phyloP scores from a whole-genome alignment of 257 asterid species.

The Avicennia marina region DNA sequence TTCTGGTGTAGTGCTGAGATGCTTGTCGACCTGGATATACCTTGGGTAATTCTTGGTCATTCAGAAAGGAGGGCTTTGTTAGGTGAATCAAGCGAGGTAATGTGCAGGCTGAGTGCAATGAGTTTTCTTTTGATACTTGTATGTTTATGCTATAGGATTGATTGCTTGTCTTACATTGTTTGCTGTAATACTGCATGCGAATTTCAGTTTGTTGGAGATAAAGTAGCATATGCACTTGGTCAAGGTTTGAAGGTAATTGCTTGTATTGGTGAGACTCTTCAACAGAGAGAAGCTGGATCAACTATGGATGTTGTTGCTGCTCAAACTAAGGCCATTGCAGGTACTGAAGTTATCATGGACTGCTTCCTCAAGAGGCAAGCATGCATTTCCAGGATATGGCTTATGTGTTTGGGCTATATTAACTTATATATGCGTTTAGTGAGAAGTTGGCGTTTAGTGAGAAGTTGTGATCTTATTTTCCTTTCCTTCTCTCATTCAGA shows the following conservation, averaged over 20 bases:
- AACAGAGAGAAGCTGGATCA: constrained; percentile 92
- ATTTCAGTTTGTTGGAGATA: constrained; percentile 85
- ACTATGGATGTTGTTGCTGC: constrained; percentile 89
- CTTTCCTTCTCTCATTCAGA: too few species aligned
- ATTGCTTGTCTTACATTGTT: constrained; percentile 6
- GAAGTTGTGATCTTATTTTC: too few species aligned
- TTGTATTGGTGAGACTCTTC: constrained; percentile 98
- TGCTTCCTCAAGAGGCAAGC: too few species aligned
- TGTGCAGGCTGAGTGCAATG: neutral
- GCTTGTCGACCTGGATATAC: constrained; percentile 76
- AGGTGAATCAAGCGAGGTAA: constrained; percentile 83
- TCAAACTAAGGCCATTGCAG: constrained; percentile 98
- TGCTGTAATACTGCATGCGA: neutral
- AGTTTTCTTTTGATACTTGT: neutral
- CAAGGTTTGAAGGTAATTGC: constrained; percentile 97
- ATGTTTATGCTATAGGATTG: constrained; percentile 4
- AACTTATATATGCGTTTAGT: too few species aligned
- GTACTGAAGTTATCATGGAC: constrained; percentile 28
- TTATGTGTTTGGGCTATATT: too few species aligned
- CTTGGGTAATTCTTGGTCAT: constrained; percentile 98
- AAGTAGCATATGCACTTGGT: constrained; percentile 91
- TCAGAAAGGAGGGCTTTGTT: constrained; percentile 86
- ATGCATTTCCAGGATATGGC: too few species aligned
- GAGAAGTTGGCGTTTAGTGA: too few species aligned
- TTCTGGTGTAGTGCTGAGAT: constrained; percentile 77